Base-by-base conservation (phyloP, 345 rosid species). In the Hypericum perforatum region DNA sequence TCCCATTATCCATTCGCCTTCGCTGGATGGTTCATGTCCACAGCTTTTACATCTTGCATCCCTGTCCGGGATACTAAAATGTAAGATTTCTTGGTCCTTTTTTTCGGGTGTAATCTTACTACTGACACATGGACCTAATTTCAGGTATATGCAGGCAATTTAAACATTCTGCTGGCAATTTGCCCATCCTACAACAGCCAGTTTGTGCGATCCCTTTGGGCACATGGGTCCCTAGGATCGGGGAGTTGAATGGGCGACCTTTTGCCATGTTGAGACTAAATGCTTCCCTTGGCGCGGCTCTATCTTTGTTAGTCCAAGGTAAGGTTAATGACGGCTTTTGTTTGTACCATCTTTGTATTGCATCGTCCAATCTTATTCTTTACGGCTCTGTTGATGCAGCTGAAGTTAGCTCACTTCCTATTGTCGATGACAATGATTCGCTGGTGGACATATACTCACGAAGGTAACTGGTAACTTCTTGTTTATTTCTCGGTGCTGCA, bases 121-220 rank as follows among this genome's bases (percentile, higher is more conserved):
- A 16, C 73, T 76, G 57, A 76, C 65, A 10, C 32, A 49, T 39
- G 51, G 39, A 41, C 54, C 38, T 67, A 41, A 61, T 32, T 70
- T 41, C 87, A 94, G 99, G 94, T 68, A 73, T 94, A 63, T 94
- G 97, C 74, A 82, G 99, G 73, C 78, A 89, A 57, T 94, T 94
- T 62, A 84, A 80, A 64, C 79, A 94, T 70, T 84, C 84, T 67
- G 76, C 95, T 50, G 72, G 87, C 76, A 78, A 91, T 11, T 68
- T 92, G 74, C 97, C 99, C 10, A 66, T 92, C 71, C 94, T 92
- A 67, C 89, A 89, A 70, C 95, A 76, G 43, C 89, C 96, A 38
- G 66, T 92, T 57, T 77, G 74, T 77, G 74, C 91, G 63, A 68
- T 92, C 62, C 89, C 71, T 50, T 66, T 89, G 59, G 97, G 99